These are phyloP conservation scores for Cymodocea nodosa DNA, from an alignment of 116 monocot genomes.

Conservation along the genomic window DNA sequence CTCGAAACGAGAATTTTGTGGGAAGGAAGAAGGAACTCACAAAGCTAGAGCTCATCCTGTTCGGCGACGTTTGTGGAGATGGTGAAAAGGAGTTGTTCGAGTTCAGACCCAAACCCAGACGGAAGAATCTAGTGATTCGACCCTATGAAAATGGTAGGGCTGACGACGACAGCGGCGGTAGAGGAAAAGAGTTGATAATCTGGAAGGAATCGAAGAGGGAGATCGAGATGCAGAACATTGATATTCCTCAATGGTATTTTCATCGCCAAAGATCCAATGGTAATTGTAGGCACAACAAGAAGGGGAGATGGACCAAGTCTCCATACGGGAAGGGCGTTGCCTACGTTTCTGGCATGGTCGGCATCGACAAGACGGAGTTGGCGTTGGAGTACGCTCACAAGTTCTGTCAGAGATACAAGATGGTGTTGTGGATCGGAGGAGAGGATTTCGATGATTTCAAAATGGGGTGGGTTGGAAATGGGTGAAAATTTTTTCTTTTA, in stretches of 20 bases:
- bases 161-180: conserved; percentile 32
- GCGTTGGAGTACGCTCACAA: conserved; percentile 77
- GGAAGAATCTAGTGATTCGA: conserved; percentile 23
- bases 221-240: conserved; percentile 91
- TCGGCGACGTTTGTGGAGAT: conserved; percentile 56
- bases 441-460: too few relatives aligned
- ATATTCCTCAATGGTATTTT: too few relatives aligned
- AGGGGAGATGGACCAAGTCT: too few relatives aligned
- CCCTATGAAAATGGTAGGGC: conserved; percentile 6
- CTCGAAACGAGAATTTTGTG: conserved; percentile 60
- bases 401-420: conserved; percentile 76
- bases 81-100: conserved; percentile 85
- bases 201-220: conserved; percentile 86
- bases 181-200: conserved; percentile 66
- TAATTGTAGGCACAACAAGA: too few relatives aligned
- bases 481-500: too few relatives aligned
- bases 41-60: conserved; percentile 82
- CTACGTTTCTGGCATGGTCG: conserved; percentile 74
- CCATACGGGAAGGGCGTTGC: conserved; percentile 78
- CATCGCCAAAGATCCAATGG: too few relatives aligned
- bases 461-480: too few relatives aligned
- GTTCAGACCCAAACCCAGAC: conserved; percentile 48
- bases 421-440: conserved; percentile 84
- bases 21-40: conserved; percentile 80
- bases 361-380: conserved; percentile 86